Conservation (phyloP, 176 grass and related monocot species). For the Juncus effusus region DNA sequence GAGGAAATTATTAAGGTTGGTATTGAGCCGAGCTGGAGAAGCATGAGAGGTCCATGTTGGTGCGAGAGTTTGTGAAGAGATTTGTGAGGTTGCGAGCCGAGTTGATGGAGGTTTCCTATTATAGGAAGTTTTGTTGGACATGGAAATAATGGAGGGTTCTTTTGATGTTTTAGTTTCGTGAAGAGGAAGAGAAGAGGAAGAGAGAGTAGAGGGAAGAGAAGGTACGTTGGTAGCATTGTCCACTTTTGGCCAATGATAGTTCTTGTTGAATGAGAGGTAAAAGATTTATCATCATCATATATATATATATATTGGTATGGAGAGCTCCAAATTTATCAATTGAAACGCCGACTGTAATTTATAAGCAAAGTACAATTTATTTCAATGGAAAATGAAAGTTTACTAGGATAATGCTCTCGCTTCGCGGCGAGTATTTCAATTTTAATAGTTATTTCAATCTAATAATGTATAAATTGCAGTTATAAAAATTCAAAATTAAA, state of each 20-base stretch:
- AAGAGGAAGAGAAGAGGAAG: slow-evolving; percentile 27
- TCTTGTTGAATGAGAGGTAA: background rate
- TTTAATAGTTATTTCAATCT: no score
- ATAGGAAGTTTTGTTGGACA: slow-evolving; percentile 46
- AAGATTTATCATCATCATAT: no score
- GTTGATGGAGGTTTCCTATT: slow-evolving; percentile 77
- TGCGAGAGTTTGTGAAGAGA: slow-evolving; percentile 42
- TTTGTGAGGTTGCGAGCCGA: slow-evolving; percentile 42
- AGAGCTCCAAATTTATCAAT: no score
- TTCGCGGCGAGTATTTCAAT: no score
- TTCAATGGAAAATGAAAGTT: no score
- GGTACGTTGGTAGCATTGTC: slow-evolving; percentile 13
- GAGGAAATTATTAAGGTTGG: slow-evolving; percentile 56
- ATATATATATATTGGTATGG: no score
- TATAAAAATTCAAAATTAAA: no score
- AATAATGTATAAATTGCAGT: no score
- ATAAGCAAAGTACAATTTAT: no score
- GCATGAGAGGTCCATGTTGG: slow-evolving; percentile 55
- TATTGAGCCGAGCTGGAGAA: slow-evolving; percentile 57
- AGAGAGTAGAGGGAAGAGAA: slow-evolving; percentile 21
- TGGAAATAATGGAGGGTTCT: background rate
- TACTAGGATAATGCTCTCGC: no score
- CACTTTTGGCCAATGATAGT: background rate
- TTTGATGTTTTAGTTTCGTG: slow-evolving; percentile 3
- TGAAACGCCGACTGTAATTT: no score